phyloP scores from a whole-genome alignment of 805 yeast species.

The Metschnikowia picachoensis region DNA sequence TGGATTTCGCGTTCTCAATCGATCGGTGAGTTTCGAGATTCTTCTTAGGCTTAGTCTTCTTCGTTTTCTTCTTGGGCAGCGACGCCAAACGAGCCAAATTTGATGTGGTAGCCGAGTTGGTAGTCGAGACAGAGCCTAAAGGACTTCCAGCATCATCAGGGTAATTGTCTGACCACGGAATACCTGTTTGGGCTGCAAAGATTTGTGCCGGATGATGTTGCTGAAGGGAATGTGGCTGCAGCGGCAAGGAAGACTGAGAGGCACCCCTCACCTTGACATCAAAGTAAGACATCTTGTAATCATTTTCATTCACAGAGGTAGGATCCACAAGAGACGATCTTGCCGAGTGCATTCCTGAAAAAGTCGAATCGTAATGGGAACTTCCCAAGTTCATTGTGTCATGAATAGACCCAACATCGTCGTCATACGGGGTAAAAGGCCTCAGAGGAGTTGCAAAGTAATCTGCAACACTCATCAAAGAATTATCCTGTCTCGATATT shows the following conservation, averaged over 20 bases:
- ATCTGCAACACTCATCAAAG: slow-evolving; percentile 32
- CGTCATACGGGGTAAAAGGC: slow-evolving; percentile 18
- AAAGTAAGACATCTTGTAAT: slow-evolving; percentile 4
- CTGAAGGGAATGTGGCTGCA: slow-evolving; percentile 4
- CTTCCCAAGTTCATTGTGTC: slow-evolving; percentile 8
- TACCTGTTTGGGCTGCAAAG: background rate
- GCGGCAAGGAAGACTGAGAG: background rate
- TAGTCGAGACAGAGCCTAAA: slow-evolving; percentile 11
- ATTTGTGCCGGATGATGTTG: slow-evolving; percentile 4
- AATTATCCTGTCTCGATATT: slow-evolving; percentile 23
- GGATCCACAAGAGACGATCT: slow-evolving; percentile 5
- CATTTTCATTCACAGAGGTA: background rate
- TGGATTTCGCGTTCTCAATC: background rate
- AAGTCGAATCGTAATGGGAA: slow-evolving; percentile 1
- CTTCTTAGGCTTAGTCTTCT: slow-evolving; percentile 8
- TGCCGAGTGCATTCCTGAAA: background rate
- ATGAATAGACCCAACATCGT: slow-evolving; percentile 11
- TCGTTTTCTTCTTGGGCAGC: slow-evolving; percentile 11
- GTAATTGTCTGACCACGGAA: slow-evolving; percentile 5
- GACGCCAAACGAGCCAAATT: slow-evolving; percentile 4
- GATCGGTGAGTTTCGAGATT: background rate
- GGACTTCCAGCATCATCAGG: slow-evolving; percentile 11
- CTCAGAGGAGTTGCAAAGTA: slow-evolving; percentile 18
- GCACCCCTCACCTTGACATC: slow-evolving; percentile 5
- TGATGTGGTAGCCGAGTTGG: slow-evolving; percentile 11